Base-by-base conservation (phyloP, 352 stramenopile species). In the Globisporangium echinulatum region DNA sequence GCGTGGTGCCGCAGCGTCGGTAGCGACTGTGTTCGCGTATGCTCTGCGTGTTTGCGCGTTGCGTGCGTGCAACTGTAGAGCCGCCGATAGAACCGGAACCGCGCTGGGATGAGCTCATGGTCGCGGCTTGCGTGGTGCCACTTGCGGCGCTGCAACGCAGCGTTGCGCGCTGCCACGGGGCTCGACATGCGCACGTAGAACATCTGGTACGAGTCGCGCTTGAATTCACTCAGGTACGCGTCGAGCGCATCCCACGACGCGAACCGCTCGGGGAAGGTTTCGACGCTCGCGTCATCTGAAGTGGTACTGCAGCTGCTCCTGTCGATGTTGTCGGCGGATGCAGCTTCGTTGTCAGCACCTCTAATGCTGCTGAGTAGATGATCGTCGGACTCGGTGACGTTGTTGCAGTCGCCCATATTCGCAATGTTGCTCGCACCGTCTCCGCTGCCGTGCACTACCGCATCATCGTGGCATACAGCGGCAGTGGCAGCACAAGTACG, bases 81-180 rank as follows among this genome's bases (percentile, higher is more conserved):
- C 25, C 54, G 54, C 25, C 44, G 43, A 15, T 59, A 59, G 54
- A 46, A 59, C 54, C 42, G 39, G 40, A 44, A 52, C 25, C 33
- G 13, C 11, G 17, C 42, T 5, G 54, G 54, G 14, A 59, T 50
- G 42, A 44, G 53, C 53, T 58, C 53, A 11, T 49, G 42, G 8
- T 51, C 42, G 53, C 19, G 36, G 19, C 43, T 7, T 25, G 43
- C 54, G 42, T 25, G 25, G 39, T 25, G 42, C 43, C 43, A 42
- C 43, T 42, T 51, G 25, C 25, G 43, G 8, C 42, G 19, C 19
- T 38, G 25, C 11, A 59, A 7, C 13, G 6, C 17, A 11, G 25
- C 11, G 54, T 59, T 59, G 54, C 33, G 43, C 25, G 11, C 10
- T 8, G 17, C 13, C 25, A 58, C 40, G 19, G 53, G 42, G 11